phyloP scores from a whole-genome alignment of 202 grass and related monocot genomes.

The Bolboschoenoplectus hybrid region DNA sequence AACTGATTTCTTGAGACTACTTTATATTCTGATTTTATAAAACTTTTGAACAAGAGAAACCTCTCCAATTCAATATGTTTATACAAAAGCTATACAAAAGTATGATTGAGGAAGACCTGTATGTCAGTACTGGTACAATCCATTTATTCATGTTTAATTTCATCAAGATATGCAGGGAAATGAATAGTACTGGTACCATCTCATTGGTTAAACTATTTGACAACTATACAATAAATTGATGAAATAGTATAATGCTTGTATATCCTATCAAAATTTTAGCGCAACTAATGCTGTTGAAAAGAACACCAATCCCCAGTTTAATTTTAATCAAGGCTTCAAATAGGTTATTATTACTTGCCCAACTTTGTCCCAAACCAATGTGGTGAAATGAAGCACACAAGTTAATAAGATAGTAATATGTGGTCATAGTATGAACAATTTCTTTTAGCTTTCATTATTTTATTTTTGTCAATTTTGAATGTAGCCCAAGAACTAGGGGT shows the following conservation, averaged over 20 bases:
- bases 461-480: neutral
- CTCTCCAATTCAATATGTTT: neutral
- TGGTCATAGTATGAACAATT: neutral
- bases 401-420: neutral
- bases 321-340: neutral
- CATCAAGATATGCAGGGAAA: neutral
- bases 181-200: neutral
- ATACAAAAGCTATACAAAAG: neutral
- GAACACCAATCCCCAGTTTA: neutral
- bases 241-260: neutral
- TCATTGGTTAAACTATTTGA: neutral
- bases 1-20: neutral
- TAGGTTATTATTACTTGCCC: neutral
- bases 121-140: neutral
- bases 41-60: neutral
- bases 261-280: neutral
- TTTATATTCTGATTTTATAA: neutral
- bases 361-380: neutral
- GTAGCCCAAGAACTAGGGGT: slow-evolving; percentile 12
- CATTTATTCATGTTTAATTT: neutral
- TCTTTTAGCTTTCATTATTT: neutral
- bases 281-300: neutral
- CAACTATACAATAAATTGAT: neutral
- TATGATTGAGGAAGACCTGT: neutral
- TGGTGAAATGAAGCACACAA: neutral